Base-by-base conservation (phyloP, 2,329 filamentous ascomycete species). In the Dactylellina sp. region DNA sequence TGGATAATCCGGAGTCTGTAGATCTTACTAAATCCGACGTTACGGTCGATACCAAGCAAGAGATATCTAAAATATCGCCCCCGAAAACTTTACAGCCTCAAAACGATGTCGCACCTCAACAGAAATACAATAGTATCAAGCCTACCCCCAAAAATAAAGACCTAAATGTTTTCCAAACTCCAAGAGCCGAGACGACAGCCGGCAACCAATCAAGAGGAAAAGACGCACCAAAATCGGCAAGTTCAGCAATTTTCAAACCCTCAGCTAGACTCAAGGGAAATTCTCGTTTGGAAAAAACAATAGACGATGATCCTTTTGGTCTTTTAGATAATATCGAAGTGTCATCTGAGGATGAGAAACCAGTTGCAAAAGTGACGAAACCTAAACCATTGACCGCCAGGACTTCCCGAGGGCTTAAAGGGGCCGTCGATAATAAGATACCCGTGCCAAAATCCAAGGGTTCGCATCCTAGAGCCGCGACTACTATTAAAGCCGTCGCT, bases 401-500 rank as follows among this genome's bases (percentile, higher is more conserved):
- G 28, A 32, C 9, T 9, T 32, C 28, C 9, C 28, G 28, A 32
- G 28, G 28, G 9, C 5, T 9, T 32, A 32, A 32, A 9, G 9
- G 9, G 28, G 9, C 28, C 28, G 5, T 32, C 28, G 9, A 9
- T 9, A 4, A 9, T 9, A 4, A 4, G 5, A 5, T 32, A 32
- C 9, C 28, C 9, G 28, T 9, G 9, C 28, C 28, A 4, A 32
- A 32, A 32, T 9, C 42, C 22, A 20, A n/a, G 35, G 40, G 14
- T 11, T 22, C 53, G 22, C 2, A 2, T 14, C 18, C 44, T 14
- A 42, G 49, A 32, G 24, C 18, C 20, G 2, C 59, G 11, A 62
- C 52, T 12, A 49, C 52, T 52, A 32, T 4, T 32, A 40, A 62
- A 42, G 32, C 28, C 12, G 35, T 42, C 22, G 28, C 50, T 32